Conservation (phyloP, 768 basidiomycete species). For the Hortiboletus campestris region DNA sequence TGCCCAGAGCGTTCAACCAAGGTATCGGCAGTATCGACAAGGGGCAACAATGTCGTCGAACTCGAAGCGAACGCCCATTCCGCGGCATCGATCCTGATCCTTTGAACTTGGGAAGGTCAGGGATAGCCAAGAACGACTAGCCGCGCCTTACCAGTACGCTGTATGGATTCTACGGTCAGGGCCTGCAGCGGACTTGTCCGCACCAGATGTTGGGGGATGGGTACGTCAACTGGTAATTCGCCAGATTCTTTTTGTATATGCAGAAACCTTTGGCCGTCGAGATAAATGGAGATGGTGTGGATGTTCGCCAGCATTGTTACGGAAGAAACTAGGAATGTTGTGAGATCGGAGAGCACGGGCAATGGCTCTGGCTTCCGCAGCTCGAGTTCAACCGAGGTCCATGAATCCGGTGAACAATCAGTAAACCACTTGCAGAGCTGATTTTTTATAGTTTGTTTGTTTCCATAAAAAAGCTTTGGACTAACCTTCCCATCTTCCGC, state of each 20-base stretch:
- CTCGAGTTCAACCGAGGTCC: slow-evolving; percentile 12
- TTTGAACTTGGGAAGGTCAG: slow-evolving; percentile 5
- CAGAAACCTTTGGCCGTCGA: background rate
- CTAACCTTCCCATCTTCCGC: slow-evolving; percentile 9
- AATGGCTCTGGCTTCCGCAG: slow-evolving; percentile 3
- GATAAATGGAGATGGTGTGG: slow-evolving; percentile 1
- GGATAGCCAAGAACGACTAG: background rate
- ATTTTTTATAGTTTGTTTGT: background rate
- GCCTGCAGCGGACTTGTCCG: background rate
- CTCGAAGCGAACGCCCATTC: slow-evolving; percentile 1
- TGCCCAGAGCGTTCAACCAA: background rate
- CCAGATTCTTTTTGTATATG: background rate
- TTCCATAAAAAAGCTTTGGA: background rate
- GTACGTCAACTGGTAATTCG: background rate
- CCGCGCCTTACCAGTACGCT: slow-evolving; percentile 1
- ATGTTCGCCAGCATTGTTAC: slow-evolving; percentile 7
- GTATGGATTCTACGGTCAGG: slow-evolving; percentile 5
- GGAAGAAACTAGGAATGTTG: slow-evolving; percentile 14
- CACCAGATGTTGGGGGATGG: slow-evolving; percentile 1
- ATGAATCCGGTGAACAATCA: background rate
- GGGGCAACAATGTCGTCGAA: background rate
- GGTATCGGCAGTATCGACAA: background rate
- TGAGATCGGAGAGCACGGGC: slow-evolving; percentile 1
- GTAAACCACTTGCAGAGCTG: slow-evolving; percentile 1
- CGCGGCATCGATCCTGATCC: background rate